Percentiles rank a stretch among this genome's conserved stretches.
These are phyloP conservation scores for Trichosanthes cucumerina DNA, from an alignment of 306 rosid genomes.

Conservation along the genomic window DNA sequence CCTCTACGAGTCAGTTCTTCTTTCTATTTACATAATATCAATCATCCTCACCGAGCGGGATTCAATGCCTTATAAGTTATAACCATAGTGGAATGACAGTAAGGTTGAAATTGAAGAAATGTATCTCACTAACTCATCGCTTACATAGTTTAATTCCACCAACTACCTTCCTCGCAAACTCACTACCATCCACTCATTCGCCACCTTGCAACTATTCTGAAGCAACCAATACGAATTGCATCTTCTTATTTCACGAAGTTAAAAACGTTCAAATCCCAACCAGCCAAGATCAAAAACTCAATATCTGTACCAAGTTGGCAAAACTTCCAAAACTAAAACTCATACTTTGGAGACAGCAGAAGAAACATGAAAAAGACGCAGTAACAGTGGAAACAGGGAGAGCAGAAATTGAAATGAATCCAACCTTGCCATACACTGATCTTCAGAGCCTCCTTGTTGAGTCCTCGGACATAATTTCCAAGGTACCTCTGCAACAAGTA, in stretches of 20 bases:
- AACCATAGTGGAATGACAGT: not conserved
- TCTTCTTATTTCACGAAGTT: not conserved
- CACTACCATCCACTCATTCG: not conserved
- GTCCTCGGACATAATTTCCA: slow-evolving; percentile 85
- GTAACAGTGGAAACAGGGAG: not conserved
- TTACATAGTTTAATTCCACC: not conserved
- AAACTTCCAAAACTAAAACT: not conserved
- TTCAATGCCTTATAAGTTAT: not conserved
- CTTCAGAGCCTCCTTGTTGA: slow-evolving; percentile 93
- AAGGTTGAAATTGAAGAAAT: not conserved
- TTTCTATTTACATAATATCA: not conserved
- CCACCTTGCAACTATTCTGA: not conserved
- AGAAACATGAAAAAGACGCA: not conserved
- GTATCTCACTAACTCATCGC: not conserved
- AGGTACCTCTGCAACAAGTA: slow-evolving; percentile 89
- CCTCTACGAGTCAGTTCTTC: not conserved
- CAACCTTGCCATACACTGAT: slow-evolving; percentile 97
- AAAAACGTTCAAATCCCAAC: not conserved
- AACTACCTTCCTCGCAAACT: not conserved
- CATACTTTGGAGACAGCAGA: not conserved
- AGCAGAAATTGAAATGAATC: not conserved
- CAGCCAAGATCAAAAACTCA: not conserved
- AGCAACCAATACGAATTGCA: not conserved
- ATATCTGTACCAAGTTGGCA: not conserved
- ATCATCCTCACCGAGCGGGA: not conserved